Percentiles rank a stretch among this genome's conserved stretches.
phyloP scores from a whole-genome alignment of 164 flowering plant species.

The Vitis amurensis region DNA sequence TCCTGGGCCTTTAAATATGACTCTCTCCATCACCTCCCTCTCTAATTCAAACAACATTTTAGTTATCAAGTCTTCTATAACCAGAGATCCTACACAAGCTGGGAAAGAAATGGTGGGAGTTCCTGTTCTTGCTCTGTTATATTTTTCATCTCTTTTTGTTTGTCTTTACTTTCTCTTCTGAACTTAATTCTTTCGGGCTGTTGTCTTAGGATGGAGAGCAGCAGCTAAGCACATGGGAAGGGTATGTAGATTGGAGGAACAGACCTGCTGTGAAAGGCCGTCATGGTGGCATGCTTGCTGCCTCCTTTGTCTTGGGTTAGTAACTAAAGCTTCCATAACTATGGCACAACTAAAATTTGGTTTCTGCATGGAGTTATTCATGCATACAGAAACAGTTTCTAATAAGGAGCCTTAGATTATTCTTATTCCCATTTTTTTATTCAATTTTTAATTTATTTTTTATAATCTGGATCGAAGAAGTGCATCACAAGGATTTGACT shows the following conservation, averaged over 20 bases:
- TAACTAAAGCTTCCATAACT: background rate
- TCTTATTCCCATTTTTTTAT: background rate
- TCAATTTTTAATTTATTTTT: too few species aligned
- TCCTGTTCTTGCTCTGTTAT: background rate
- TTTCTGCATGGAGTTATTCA: too few species aligned
- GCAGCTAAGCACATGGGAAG: constrained; percentile 34
- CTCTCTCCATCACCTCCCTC: background rate
- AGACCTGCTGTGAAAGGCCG: constrained; percentile 61
- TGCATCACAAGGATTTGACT: background rate
- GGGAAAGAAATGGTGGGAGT: constrained; percentile 13
- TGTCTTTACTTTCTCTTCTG: background rate
- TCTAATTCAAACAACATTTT: background rate
- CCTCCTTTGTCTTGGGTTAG: constrained; percentile 70
- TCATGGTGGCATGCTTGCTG: constrained; percentile 84
- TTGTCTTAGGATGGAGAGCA: constrained; percentile 28
- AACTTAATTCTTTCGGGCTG: background rate
- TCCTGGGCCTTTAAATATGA: constrained; percentile 9
- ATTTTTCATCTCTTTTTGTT: background rate
- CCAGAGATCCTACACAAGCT: background rate
- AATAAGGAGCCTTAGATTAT: background rate
- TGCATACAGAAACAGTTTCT: background rate
- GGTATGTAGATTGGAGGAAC: constrained; percentile 73
- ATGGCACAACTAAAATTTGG: too few species aligned
- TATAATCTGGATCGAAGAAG: background rate
- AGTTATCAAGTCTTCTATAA: background rate